These are phyloP conservation scores for Euphorbia pulcherrima DNA, from an alignment of 345 rosid species.

Conservation along the genomic window DNA sequence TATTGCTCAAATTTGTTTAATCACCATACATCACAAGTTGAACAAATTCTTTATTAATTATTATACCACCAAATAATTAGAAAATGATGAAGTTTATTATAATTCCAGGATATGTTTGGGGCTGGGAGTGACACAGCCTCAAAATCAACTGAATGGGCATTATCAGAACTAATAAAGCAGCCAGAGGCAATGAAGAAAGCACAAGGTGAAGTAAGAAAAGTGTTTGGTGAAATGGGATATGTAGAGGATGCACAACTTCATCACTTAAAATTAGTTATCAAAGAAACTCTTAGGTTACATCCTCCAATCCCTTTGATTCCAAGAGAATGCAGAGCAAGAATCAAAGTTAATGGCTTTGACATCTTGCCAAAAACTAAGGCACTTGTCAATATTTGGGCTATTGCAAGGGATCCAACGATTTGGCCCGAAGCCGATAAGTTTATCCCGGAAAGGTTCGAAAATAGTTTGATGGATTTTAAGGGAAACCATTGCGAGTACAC, in stretches of 20 bases:
- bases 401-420: slow-evolving; percentile 13
- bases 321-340: slow-evolving; percentile 11
- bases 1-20: too few relatives aligned
- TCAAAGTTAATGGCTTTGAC: slow-evolving; percentile 10
- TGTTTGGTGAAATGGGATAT: neutral
- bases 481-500: slow-evolving; percentile 20
- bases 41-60: too few relatives aligned
- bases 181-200: slow-evolving; percentile 15
- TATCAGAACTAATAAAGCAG: slow-evolving; percentile 15
- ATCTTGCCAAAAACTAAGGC: slow-evolving; percentile 10
- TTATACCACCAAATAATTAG: neutral
- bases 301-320: slow-evolving; percentile 15
- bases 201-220: slow-evolving; percentile 16
- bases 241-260: slow-evolving; percentile 8
- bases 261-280: slow-evolving; percentile 7
- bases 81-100: neutral
- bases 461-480: slow-evolving; percentile 15
- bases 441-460: slow-evolving; percentile 20
- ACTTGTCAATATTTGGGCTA: slow-evolving; percentile 17
- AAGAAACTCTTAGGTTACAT: slow-evolving; percentile 18
- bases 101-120: slow-evolving; percentile 14
- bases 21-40: too few relatives aligned
- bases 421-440: slow-evolving; percentile 22
- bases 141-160: slow-evolving; percentile 9
- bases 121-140: slow-evolving; percentile 23